Base-by-base conservation (phyloP, 2,329 filamentous ascomycete species). In the Colletotrichum ledebouriae region DNA sequence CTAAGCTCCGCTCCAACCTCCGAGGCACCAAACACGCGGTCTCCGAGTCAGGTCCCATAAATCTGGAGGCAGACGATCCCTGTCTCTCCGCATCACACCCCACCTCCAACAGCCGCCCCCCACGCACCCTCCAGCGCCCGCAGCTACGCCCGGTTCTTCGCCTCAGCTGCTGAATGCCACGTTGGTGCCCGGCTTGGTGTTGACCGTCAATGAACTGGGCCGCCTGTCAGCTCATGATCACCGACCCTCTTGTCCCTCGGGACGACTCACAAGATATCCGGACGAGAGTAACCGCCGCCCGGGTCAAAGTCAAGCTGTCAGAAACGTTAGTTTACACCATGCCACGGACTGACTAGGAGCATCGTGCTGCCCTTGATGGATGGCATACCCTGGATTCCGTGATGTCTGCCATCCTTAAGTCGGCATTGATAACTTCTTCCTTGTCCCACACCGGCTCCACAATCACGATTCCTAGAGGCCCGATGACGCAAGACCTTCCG, bases 291-390 rank as follows among this genome's bases (percentile, higher is more conserved):
- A 63, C 78, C 80, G 58, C 79, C 79, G 29, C 81, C 79, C 1
- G 78, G 76, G 67, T 82, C 80, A 63, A 82, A 81, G 68, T 81
- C 79, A 70, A 81, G 77, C 79, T 80, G 71, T 47, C 10, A 50
- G 29, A 10, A 39, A 20, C 52, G 29, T 69, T 44, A 69, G 58
- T 46, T 50, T 15, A 29, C 20, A n/a, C 29, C 25, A 41, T 55
- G 42, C 63, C 17, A 20, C 46, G 34, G 53, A 50, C 47, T 65
- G 52, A 53, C 52, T 39, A 42, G 50, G 20, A n/a, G 20, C 25
- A 9, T 10, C 4, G 17, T 33, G 20, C 17, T 34, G 13, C 49
- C 42, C 33, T n/a, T 3, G 22, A 25, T 13, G 22, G 9, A 47
- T n/a, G 17, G 61, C 75, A 73, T 70, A 80, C 79, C 68, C 77